phyloP scores from a whole-genome alignment of 176 grass and related monocot species.

The Musa schizocarpa region DNA sequence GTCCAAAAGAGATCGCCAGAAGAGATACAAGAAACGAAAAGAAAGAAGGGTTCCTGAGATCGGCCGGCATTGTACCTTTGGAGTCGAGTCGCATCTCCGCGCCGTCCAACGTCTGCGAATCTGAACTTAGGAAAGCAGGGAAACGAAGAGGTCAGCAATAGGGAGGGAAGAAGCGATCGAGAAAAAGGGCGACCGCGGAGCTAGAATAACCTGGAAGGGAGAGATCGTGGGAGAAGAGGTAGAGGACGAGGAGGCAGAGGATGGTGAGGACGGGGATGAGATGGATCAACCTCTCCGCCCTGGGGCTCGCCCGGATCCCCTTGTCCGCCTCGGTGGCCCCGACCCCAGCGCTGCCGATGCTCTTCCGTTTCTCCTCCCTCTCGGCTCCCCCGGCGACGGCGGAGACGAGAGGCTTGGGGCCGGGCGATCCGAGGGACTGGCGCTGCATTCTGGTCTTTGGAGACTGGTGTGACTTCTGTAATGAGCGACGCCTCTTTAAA shows the following conservation, averaged over 20 bases:
- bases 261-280: constrained; percentile 77
- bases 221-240: constrained; percentile 69
- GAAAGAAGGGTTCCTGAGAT: neutral
- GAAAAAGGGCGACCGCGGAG: neutral
- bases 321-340: constrained; percentile 29
- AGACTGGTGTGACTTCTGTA: neutral
- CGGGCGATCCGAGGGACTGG: constrained; percentile 65
- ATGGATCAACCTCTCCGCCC: constrained; percentile 52
- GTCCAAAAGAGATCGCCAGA: neutral
- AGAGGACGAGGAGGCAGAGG: constrained; percentile 75
- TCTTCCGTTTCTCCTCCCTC: neutral
- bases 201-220: constrained; percentile 28
- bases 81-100: neutral
- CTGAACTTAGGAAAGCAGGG: constrained; percentile 16
- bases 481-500: neutral
- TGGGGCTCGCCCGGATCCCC: constrained; percentile 21
- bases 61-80: constrained; percentile 5
- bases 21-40: neutral
- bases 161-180: neutral
- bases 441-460: constrained; percentile 44
- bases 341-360: neutral
- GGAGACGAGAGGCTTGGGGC: constrained; percentile 14
- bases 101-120: constrained; percentile 30
- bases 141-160: neutral
- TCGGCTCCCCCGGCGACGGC: constrained; percentile 1